phyloP scores from a whole-genome alignment of 75 land plant genomes.

The Selaginella moellendorffii region DNA sequence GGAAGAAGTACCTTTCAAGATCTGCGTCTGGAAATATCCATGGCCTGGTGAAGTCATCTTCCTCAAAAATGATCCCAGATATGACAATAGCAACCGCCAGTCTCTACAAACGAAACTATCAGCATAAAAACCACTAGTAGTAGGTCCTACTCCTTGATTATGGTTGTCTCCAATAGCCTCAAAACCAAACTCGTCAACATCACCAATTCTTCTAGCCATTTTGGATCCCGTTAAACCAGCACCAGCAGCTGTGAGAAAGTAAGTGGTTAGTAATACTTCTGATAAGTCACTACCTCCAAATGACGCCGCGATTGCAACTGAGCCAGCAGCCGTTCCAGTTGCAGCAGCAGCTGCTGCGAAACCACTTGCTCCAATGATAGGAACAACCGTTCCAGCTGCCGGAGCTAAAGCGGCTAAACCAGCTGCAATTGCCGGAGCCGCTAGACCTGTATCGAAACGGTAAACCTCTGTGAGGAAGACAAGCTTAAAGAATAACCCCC shows the following conservation, averaged over 20 bases:
- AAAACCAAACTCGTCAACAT: constrained; percentile 89
- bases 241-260: constrained; percentile 66
- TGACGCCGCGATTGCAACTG: constrained; percentile 97
- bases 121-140: not conserved
- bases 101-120: constrained; percentile 33
- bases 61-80: constrained; percentile 62
- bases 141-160: constrained; percentile 71
- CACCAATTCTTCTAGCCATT: constrained; percentile 91
- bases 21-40: constrained; percentile 67
- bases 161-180: constrained; percentile 67
- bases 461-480: too few species aligned
- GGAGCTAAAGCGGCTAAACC: constrained; percentile 89
- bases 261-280: not conserved
- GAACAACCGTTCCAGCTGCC: constrained; percentile 76
- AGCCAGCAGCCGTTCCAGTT: constrained; percentile 89
- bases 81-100: constrained; percentile 83
- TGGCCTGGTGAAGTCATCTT: constrained; percentile 74
- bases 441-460: constrained; percentile 93
- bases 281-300: constrained; percentile 65
- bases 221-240: constrained; percentile 88
- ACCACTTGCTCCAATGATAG: constrained; percentile 90
- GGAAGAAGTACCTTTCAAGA: constrained; percentile 51
- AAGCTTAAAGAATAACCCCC: constrained; percentile 81
- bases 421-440: constrained; percentile 99
- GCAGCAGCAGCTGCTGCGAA: constrained; percentile 94